These are phyloP conservation scores for Cyclostephanos invisitatus DNA, from an alignment of 108 stramenopile genomes.

Conservation along the genomic window DNA sequence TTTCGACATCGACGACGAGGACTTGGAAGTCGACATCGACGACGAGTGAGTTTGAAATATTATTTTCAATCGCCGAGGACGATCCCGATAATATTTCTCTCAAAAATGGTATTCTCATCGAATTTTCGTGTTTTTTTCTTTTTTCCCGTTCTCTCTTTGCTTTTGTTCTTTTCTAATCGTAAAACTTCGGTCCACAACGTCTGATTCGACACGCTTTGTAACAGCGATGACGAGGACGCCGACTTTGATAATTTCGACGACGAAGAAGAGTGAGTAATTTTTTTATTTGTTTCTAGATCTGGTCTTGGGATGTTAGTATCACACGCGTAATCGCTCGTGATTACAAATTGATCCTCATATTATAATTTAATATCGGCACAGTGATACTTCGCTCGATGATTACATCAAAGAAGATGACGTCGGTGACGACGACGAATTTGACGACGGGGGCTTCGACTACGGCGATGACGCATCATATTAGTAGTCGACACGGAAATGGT, in stretches of 20 bases:
- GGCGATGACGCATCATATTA: slow-evolving; percentile 16
- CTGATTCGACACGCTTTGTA: too few species aligned
- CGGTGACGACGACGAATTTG: slow-evolving; percentile 40
- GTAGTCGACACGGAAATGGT: not conserved
- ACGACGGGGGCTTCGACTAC: slow-evolving; percentile 47
- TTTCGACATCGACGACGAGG: slow-evolving; percentile 40
- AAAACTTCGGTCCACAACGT: too few species aligned
- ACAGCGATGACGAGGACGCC: slow-evolving; percentile 24
- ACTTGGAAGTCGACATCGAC: slow-evolving; percentile 17
- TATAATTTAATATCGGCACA: slow-evolving; percentile 10
- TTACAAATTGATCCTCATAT: not conserved
- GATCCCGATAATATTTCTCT: not conserved
- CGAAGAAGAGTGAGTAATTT: slow-evolving; percentile 9
- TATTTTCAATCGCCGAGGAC: not conserved
- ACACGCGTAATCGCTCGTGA: too few species aligned
- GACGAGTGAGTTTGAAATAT: slow-evolving; percentile 1
- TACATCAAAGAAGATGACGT: slow-evolving; percentile 41
- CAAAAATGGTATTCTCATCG: slow-evolving; percentile 2
- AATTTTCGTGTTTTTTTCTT: too few species aligned
- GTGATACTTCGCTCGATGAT: slow-evolving; percentile 42
- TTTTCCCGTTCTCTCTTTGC: not conserved
- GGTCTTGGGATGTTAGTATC: not conserved
- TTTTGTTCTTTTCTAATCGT: not conserved
- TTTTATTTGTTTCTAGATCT: not conserved
- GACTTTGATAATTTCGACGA: slow-evolving; percentile 32